Evolutionary conservation across 1,139 yeast species (phyloP).

Genomic region (Candida neerlandica): DNA sequence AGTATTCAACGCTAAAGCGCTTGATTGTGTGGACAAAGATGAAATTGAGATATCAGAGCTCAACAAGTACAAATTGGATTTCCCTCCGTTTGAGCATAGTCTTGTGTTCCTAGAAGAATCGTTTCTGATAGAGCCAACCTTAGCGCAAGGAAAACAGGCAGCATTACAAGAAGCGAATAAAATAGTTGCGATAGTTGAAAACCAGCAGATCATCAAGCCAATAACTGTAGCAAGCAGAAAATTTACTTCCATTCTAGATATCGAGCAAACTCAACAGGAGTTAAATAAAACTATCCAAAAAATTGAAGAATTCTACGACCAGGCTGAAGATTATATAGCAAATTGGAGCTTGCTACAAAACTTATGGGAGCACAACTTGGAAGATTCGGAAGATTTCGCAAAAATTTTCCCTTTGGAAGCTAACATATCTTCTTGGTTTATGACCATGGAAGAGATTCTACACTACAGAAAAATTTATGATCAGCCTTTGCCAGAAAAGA

Average conservation of each 20-base stretch:
- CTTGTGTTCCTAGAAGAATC: constrained; percentile 46
- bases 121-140: constrained; percentile 39
- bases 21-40: constrained; percentile 4
- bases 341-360: constrained; percentile 62
- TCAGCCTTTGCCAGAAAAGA: constrained; percentile 32
- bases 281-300: constrained; percentile 14
- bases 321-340: constrained; percentile 37
- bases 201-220: constrained; percentile 13
- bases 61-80: constrained; percentile 10
- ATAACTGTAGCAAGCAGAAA: constrained; percentile 4
- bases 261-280: background rate
- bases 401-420: constrained; percentile 28
- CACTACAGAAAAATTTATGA: constrained; percentile 54
- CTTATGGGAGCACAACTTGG: constrained; percentile 54
- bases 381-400: constrained; percentile 22
- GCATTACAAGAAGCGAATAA: constrained; percentile 17
- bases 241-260: constrained; percentile 1
- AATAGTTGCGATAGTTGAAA: constrained; percentile 18
- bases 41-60: constrained; percentile 12
- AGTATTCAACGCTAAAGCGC: constrained; percentile 8
- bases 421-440: constrained; percentile 22
- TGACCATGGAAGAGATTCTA: constrained; percentile 46
- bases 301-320: constrained; percentile 23
- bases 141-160: constrained; percentile 23
- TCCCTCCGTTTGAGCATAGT: constrained; percentile 26